These are phyloP conservation scores for Xylaria sp. DNA, from an alignment of 2,329 filamentous ascomycete species.

Conservation along the genomic window DNA sequence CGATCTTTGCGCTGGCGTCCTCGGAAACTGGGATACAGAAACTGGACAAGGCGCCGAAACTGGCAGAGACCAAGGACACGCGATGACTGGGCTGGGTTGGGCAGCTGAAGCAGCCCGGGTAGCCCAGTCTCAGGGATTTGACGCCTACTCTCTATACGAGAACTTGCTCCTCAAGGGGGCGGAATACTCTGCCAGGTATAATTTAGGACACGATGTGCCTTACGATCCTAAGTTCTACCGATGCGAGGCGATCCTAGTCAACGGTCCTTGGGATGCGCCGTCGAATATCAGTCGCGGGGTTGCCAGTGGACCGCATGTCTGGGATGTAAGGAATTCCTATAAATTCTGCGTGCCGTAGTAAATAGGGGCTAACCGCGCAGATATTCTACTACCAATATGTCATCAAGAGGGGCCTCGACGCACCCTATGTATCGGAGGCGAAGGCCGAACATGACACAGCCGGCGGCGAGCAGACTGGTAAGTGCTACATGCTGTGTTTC, in stretches of 20 bases:
- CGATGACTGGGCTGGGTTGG: slow-evolving; percentile 39
- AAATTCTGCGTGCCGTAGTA: neutral
- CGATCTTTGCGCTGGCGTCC: slow-evolving; percentile 41
- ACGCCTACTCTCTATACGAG: slow-evolving; percentile 38
- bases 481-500: neutral
- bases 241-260: slow-evolving; percentile 44
- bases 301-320: slow-evolving; percentile 12
- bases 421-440: slow-evolving; percentile 20
- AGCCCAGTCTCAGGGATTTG: slow-evolving; percentile 40
- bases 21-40: slow-evolving; percentile 33
- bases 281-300: slow-evolving; percentile 34
- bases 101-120: slow-evolving; percentile 38
- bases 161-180: slow-evolving; percentile 40
- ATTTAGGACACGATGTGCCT: slow-evolving; percentile 38
- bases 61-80: slow-evolving; percentile 43
- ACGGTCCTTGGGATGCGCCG: slow-evolving; percentile 41
- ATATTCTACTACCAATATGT: slow-evolving; percentile 40
- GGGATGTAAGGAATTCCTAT: slow-evolving; percentile 19
- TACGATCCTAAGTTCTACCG: slow-evolving; percentile 42
- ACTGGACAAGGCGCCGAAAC: slow-evolving; percentile 43
- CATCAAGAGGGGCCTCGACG: slow-evolving; percentile 29
- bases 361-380: slow-evolving; percentile 17
- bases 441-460: slow-evolving; percentile 17
- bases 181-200: slow-evolving; percentile 45
- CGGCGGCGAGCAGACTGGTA: slow-evolving; percentile 7